Base-by-base conservation (phyloP, 805 yeast species). In the Metschnikowia bowlesiae region DNA sequence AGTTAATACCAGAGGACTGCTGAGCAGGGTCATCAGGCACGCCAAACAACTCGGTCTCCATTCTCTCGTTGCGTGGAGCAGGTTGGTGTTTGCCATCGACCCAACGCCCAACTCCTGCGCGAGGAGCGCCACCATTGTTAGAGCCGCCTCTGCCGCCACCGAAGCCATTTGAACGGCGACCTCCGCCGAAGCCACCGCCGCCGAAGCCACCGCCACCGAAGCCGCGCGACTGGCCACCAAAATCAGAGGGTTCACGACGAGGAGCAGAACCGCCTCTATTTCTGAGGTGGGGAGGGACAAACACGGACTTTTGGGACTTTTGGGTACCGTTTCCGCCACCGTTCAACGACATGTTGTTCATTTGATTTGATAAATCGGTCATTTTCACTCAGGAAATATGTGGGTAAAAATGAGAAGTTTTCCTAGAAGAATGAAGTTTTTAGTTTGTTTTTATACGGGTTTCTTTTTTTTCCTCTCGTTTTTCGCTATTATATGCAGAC, bases 1-100 rank as follows among this genome's bases (percentile, higher is more conserved):
- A 94, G 77, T 94, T 94, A 74, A 94, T 94, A 80, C 99, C 99
- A 36, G 96, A 87, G 47, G 95, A 84, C 77, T 88, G 97, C 76
- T 84, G 83, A 37, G 67, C 64, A 61, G 89, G 79, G 63, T 84
- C 96, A 48, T 84, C 89, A 47, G 78, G 79, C 44, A 79, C 75
- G 63, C 99, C 99, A 62, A 87, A 95, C 55, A 94, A 76, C 64
- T 89, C 90, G 50, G 77, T 61, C 75, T 94, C 99, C 58, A 84
- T 63, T 51, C 76, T 75, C 62, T 80, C 82, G 70, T 87, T 86
- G 57, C 73, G 78, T 50, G 83, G 79, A 53, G 96, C 89, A 52
- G 96, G 96, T 57, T 83, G 76, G 68, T 92, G 98, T 65, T 81
- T 82, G 61, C 97, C 98, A 65, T 90, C 86, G 49, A 76, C 84